Conservation (phyloP, 2,329 filamentous ascomycete species). For the Aspergillus thermomutatus region DNA sequence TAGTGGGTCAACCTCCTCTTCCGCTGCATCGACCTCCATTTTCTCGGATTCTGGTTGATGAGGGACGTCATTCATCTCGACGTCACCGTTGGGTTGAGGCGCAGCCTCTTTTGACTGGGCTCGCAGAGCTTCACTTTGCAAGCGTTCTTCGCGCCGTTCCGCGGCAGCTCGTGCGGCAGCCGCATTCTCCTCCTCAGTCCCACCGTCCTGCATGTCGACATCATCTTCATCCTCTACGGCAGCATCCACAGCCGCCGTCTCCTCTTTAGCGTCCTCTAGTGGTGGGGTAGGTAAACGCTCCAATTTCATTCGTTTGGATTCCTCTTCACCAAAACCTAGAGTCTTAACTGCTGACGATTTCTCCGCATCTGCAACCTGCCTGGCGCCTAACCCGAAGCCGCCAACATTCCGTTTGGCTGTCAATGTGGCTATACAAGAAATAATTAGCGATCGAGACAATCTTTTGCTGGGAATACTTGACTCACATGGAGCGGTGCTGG, state of each 20-base stretch:
- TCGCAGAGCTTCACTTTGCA: slow-evolving; percentile 44
- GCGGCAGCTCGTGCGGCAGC: slow-evolving; percentile 82
- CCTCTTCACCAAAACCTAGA: slow-evolving; percentile 83
- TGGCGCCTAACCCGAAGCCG: slow-evolving; percentile 76
- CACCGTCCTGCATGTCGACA: slow-evolving; percentile 70
- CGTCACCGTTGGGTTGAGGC: slow-evolving; percentile 50
- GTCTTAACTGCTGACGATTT: slow-evolving; percentile 69
- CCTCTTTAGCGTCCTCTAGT: slow-evolving; percentile 58
- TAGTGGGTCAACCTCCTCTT: slow-evolving; percentile 76
- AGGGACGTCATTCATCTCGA: slow-evolving; percentile 42
- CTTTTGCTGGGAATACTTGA: slow-evolving; percentile 1
- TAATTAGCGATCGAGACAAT: slow-evolving; percentile 1
- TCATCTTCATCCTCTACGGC: slow-evolving; percentile 68
- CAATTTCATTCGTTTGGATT: slow-evolving; percentile 80
- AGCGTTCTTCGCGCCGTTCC: slow-evolving; percentile 72
- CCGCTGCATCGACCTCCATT: slow-evolving; percentile 35
- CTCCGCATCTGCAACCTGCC: slow-evolving; percentile 61
- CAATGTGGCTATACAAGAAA: slow-evolving; percentile 45
- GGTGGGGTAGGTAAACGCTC: slow-evolving; percentile 81
- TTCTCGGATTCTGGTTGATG: slow-evolving; percentile 33
- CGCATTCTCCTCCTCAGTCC: slow-evolving; percentile 81
- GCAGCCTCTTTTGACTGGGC: slow-evolving; percentile 31
- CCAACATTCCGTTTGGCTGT: slow-evolving; percentile 72
- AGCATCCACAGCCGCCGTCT: slow-evolving; percentile 51
- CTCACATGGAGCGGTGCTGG: slow-evolving; percentile 42